Conservation (phyloP, 805 yeast genomes). For the Kockiozyma suomiensis region DNA sequence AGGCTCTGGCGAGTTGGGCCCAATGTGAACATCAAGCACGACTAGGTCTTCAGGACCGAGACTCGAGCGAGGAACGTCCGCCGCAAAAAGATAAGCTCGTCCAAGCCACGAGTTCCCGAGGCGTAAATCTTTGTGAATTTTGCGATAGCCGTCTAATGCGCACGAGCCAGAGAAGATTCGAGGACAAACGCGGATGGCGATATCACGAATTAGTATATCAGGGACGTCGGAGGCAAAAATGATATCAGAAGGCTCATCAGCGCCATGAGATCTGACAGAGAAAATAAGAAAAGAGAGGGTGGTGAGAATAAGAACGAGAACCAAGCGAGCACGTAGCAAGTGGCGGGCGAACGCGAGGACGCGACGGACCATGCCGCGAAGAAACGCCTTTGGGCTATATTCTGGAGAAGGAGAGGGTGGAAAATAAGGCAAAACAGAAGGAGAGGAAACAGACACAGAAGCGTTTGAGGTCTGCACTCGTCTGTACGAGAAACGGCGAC, state of each 20-base stretch:
- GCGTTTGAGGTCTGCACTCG: too few relatives aligned
- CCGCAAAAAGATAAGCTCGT: slow-evolving; percentile 46
- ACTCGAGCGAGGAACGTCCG: slow-evolving; percentile 37
- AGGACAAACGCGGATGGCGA: slow-evolving; percentile 19
- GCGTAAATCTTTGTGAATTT: slow-evolving; percentile 52
- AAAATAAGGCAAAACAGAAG: background rate
- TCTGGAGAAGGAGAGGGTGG: background rate
- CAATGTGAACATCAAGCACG: slow-evolving; percentile 26
- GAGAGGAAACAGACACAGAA: background rate
- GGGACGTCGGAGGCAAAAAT: background rate
- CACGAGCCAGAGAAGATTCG: slow-evolving; percentile 22
- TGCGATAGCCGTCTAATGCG: slow-evolving; percentile 47
- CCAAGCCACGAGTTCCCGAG: slow-evolving; percentile 51
- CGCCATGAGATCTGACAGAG: background rate
- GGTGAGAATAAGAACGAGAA: slow-evolving; percentile 1
- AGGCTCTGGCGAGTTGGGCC: slow-evolving; percentile 12
- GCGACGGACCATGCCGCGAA: slow-evolving; percentile 12
- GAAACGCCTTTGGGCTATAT: background rate
- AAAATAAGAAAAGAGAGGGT: background rate
- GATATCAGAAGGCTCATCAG: background rate
- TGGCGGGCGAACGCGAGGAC: slow-evolving; percentile 4
- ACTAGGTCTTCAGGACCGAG: slow-evolving; percentile 9
- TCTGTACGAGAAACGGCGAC: background rate
- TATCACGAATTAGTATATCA: slow-evolving; percentile 6
- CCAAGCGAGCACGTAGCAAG: slow-evolving; percentile 13